These are phyloP conservation scores for Escallonia rubra DNA, from an alignment of 129 eudicot genomes.

Conservation along the genomic window DNA sequence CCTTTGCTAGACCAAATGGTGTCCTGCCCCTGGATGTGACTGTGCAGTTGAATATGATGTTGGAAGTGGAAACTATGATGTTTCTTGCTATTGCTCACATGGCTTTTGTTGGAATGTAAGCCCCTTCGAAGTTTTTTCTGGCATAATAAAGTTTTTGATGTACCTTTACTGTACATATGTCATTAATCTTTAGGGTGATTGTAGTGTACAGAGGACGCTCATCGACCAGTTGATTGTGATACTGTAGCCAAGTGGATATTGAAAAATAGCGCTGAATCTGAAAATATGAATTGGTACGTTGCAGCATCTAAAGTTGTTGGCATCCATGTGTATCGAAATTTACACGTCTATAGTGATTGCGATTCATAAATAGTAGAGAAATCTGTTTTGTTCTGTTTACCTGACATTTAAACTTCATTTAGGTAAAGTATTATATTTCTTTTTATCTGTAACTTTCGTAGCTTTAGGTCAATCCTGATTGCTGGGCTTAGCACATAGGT, in stretches of 20 bases:
- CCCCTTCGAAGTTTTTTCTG: slow-evolving; percentile 3
- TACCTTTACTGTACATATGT: background rate
- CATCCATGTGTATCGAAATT: too few relatives aligned
- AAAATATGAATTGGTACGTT: slow-evolving; percentile 93
- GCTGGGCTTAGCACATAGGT: too few relatives aligned
- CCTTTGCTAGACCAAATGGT: slow-evolving; percentile 77
- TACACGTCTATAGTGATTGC: too few relatives aligned
- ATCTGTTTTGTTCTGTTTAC: too few relatives aligned
- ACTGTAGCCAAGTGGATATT: slow-evolving; percentile 93
- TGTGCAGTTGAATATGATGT: slow-evolving; percentile 78
- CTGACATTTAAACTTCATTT: too few relatives aligned
- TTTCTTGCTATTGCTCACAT: slow-evolving; percentile 79
- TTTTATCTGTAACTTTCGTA: too few relatives aligned
- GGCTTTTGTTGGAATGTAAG: slow-evolving; percentile 99
- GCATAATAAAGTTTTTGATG: background rate
- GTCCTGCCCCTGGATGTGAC: slow-evolving; percentile 99
- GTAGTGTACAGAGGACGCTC: slow-evolving; percentile 98
- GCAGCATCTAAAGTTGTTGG: background rate
- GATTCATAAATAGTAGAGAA: too few relatives aligned
- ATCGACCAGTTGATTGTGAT: slow-evolving; percentile 97
- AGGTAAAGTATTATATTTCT: too few relatives aligned
- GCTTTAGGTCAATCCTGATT: too few relatives aligned
- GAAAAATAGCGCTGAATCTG: slow-evolving; percentile 97
- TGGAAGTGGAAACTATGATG: slow-evolving; percentile 89
- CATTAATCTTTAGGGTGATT: slow-evolving; percentile 7